Percentiles rank a stretch among this genome's conserved stretches.
Conservation (phyloP, 2,329 filamentous ascomycete species). For the Cordyceps farinosa region DNA sequence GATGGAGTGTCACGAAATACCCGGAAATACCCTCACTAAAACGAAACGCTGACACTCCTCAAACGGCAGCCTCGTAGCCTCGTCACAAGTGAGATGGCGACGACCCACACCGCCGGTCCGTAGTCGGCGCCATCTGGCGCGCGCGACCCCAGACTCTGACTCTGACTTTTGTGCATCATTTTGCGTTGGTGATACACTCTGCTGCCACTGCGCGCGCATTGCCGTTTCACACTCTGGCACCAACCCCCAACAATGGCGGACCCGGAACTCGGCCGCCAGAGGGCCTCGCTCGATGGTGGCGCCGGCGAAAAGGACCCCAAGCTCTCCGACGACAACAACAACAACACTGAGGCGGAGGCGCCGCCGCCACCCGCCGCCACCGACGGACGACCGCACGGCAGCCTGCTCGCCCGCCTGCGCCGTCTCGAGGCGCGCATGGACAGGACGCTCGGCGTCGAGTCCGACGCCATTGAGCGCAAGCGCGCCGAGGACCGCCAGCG, state of each 20-base stretch:
- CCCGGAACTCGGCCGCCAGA: not conserved
- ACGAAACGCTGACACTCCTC: too few species aligned
- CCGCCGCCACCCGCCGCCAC: not conserved
- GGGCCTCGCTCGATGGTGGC: not conserved
- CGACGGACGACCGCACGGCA: conserved; percentile 20
- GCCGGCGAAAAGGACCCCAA: not conserved
- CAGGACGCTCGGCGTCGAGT: conserved; percentile 45
- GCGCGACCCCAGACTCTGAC: not conserved
- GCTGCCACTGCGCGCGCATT: not conserved
- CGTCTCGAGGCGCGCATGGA: conserved; percentile 43
- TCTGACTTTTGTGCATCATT: not conserved
- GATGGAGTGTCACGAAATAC: too few species aligned
- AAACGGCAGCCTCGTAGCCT: too few species aligned
- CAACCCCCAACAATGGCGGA: not conserved
- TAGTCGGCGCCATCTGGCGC: not conserved
- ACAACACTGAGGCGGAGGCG: not conserved
- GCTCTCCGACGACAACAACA: not conserved
- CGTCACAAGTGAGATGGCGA: too few species aligned
- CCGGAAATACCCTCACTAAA: too few species aligned
- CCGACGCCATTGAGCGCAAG: conserved; percentile 44
- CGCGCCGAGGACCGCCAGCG: conserved; percentile 38
- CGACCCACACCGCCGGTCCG: conserved; percentile 2
- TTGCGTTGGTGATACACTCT: too few species aligned
- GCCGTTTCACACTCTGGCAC: not conserved
- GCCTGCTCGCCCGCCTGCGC: conserved; percentile 36